These are phyloP conservation scores for Hapsidospora chrysogenum DNA, from an alignment of 495 filamentous ascomycete genomes.

Conservation along the genomic window DNA sequence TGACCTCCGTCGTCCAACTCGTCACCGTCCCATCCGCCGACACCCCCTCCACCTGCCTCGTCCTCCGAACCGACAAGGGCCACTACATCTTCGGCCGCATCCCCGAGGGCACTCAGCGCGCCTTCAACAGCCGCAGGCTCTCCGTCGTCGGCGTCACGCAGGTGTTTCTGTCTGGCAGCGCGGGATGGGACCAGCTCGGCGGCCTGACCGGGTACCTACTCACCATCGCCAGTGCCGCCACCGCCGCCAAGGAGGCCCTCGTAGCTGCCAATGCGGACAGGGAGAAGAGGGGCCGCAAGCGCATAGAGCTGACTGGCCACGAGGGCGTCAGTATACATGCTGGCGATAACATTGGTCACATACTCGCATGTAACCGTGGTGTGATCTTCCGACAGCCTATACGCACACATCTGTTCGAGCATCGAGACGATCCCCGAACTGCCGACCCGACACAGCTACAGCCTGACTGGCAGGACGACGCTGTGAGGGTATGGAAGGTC, in stretches of 20 bases:
- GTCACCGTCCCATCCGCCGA: constrained; percentile 77
- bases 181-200: constrained; percentile 59
- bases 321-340: constrained; percentile 53
- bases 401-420: constrained; percentile 51
- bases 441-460: constrained; percentile 5
- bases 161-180: constrained; percentile 64
- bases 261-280: constrained; percentile 9
- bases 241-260: constrained; percentile 15
- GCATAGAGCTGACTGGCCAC: constrained; percentile 5
- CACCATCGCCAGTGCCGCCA: constrained; percentile 51
- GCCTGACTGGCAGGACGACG: constrained; percentile 58
- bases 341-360: constrained; percentile 57
- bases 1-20: constrained; percentile 58
- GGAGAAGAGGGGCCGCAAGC: constrained; percentile 1
- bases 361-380: constrained; percentile 60
- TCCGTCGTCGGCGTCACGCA: constrained; percentile 44
- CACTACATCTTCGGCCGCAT: constrained; percentile 81
- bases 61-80: constrained; percentile 61
- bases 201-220: constrained; percentile 74
- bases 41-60: constrained; percentile 61
- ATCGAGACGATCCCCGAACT: constrained; percentile 23
- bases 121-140: constrained; percentile 44
- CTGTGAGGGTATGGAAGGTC: constrained; percentile 72
- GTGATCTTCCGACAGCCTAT: constrained; percentile 82
- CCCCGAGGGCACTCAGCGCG: constrained; percentile 74